A percentile compares a stretch with the other conserved stretches of the same genome.
phyloP scores from a whole-genome alignment of 345 rosid genomes.

The Rhodomyrtus tomentosa region DNA sequence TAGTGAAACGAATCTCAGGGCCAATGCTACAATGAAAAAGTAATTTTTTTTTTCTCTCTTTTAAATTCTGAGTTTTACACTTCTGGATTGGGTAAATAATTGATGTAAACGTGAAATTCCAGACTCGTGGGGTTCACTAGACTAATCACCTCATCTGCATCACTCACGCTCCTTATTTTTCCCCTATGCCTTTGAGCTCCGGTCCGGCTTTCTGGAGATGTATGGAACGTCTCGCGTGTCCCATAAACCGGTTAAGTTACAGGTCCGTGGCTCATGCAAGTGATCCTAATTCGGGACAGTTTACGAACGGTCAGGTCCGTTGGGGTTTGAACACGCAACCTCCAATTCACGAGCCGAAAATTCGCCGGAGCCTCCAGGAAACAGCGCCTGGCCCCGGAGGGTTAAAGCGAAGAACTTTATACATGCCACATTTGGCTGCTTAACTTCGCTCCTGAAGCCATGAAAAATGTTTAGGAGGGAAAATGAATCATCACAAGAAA shows the following conservation, averaged over 20 bases:
- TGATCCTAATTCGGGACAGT: not conserved
- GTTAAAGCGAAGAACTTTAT: not conserved
- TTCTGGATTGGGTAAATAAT: not conserved
- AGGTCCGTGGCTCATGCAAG: not conserved
- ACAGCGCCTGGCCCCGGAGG: not conserved
- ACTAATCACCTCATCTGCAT: not conserved
- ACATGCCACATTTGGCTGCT: not conserved
- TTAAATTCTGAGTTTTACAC: too few relatives aligned
- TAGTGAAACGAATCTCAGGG: not conserved
- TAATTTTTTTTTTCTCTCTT: not conserved
- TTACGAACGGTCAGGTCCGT: accelerated
- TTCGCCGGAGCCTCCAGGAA: not conserved
- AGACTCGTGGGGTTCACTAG: not conserved
- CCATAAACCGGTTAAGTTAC: not conserved
- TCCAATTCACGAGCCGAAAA: not conserved
- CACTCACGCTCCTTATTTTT: not conserved
- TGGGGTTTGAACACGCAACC: not conserved
- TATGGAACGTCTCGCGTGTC: not conserved
- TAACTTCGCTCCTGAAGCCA: not conserved
- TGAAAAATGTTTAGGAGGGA: not conserved
- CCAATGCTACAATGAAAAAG: not conserved
- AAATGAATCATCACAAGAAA: too few relatives aligned
- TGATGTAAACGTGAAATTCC: not conserved
- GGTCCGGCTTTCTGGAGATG: not conserved
- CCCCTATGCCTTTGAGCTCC: not conserved